Conservation (phyloP, 768 basidiomycete species). For the Leccinum arenicola region DNA sequence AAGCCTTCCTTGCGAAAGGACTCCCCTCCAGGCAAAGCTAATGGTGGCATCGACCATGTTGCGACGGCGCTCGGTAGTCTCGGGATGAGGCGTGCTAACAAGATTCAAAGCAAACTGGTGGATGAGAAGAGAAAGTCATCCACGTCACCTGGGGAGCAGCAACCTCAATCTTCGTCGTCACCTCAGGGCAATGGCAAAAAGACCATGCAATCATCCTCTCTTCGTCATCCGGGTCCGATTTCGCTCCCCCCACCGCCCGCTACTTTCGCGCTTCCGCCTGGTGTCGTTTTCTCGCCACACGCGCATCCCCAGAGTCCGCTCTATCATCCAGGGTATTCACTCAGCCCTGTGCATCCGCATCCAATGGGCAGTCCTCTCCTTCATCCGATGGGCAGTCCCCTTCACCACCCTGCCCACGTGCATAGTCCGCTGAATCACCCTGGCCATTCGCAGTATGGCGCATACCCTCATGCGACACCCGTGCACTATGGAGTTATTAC, state of each 20-base stretch:
- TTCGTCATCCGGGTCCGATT: constrained; percentile 70
- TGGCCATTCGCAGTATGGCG: constrained; percentile 26
- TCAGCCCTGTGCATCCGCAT: constrained; percentile 28
- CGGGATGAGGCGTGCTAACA: constrained; percentile 30
- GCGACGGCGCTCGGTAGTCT: constrained; percentile 26
- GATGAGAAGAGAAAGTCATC: constrained; percentile 24
- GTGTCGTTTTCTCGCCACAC: constrained; percentile 33
- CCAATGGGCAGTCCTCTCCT: constrained; percentile 38
- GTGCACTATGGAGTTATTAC: constrained; percentile 46
- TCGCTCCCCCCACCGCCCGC: constrained; percentile 63
- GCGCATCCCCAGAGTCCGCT: constrained; percentile 38
- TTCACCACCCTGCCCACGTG: constrained; percentile 31
- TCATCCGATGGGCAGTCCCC: constrained; percentile 33
- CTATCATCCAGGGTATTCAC: constrained; percentile 35
- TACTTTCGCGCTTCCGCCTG: constrained; percentile 40
- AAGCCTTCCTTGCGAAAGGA: constrained; percentile 16
- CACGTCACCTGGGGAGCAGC: constrained; percentile 18
- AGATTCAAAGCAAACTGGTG: constrained; percentile 15
- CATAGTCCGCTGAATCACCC: constrained; percentile 33
- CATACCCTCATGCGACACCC: constrained; percentile 22
- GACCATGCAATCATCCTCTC: constrained; percentile 28
- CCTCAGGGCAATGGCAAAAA: constrained; percentile 16
- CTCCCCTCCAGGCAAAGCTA: constrained; percentile 11
- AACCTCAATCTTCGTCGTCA: constrained; percentile 9
- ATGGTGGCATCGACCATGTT: constrained; percentile 18